These are phyloP conservation scores for Aureobasidium musti DNA, from an alignment of 2,329 filamentous ascomycete species.

Conservation along the genomic window DNA sequence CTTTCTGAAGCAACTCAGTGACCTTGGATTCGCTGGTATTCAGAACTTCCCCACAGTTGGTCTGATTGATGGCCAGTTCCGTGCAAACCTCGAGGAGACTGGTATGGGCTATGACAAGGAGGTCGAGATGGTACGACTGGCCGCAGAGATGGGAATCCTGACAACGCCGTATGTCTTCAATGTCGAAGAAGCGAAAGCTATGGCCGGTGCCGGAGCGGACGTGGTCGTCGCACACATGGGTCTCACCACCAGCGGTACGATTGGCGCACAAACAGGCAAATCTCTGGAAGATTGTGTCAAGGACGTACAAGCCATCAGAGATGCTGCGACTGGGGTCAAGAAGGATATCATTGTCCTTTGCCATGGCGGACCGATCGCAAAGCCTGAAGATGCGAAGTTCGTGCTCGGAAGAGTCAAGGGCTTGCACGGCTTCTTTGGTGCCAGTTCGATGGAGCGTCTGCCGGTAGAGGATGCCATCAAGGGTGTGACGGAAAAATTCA, in stretches of 20 bases:
- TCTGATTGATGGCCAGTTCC: conserved; percentile 67
- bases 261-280: conserved; percentile 64
- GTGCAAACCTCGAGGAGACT: conserved; percentile 68
- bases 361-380: conserved; percentile 68
- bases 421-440: conserved; percentile 71
- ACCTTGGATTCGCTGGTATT: conserved; percentile 66
- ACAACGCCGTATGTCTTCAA: conserved; percentile 72
- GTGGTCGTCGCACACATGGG: conserved; percentile 70
- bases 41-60: conserved; percentile 76
- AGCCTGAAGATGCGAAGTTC: conserved; percentile 63
- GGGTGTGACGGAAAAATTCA: conserved; percentile 59
- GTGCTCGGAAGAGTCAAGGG: conserved; percentile 62
- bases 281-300: conserved; percentile 64
- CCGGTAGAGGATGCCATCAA: conserved; percentile 68
- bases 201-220: conserved; percentile 67
- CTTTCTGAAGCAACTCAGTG: conserved; percentile 62
- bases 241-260: conserved; percentile 63
- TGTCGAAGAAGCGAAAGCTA: conserved; percentile 60
- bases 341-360: conserved; percentile 66
- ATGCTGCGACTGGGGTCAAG: conserved; percentile 59
- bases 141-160: conserved; percentile 61
- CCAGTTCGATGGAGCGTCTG: conserved; percentile 68
- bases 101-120: conserved; percentile 69
- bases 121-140: conserved; percentile 65
- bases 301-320: conserved; percentile 64